Conservation (phyloP, 306 rosid species). For the Phaseolus lunatus region DNA sequence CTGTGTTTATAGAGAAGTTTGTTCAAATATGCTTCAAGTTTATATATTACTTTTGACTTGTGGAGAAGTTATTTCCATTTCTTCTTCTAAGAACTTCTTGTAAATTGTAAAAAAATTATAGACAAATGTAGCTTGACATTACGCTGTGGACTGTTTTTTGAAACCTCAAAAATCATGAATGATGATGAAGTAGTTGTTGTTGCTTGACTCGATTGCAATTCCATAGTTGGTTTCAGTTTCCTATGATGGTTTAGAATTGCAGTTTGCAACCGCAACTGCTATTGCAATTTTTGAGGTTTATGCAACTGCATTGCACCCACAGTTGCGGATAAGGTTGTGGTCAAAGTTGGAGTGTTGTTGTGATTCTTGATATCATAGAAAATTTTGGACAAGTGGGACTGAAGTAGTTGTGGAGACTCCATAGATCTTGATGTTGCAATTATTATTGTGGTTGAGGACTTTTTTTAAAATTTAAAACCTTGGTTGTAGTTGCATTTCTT, state of each 20-base stretch:
- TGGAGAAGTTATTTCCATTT: too few species aligned
- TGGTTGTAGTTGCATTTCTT: background rate
- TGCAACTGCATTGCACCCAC: background rate
- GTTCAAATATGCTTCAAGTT: too few species aligned
- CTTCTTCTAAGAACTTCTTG: too few species aligned
- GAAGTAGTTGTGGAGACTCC: background rate
- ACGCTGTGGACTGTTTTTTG: too few species aligned
- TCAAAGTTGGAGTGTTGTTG: background rate
- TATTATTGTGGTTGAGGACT: background rate
- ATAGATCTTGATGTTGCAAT: background rate
- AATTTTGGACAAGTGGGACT: background rate
- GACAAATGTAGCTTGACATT: too few species aligned
- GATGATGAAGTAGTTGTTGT: background rate
- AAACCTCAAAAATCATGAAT: background rate
- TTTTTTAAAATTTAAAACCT: background rate
- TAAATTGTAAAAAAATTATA: too few species aligned
- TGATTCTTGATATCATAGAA: too few species aligned
- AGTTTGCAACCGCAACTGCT: too few species aligned
- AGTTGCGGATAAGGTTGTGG: background rate
- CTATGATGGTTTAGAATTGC: background rate
- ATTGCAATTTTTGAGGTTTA: background rate
- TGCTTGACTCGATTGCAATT: constrained; percentile 2
- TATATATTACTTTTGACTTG: too few species aligned
- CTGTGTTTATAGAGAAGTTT: too few species aligned
- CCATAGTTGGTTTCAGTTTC: background rate